Percentiles rank a stretch among this genome's conserved stretches.
Conservation (phyloP, 1,139 yeast genomes). For the Candida freyschussii region DNA sequence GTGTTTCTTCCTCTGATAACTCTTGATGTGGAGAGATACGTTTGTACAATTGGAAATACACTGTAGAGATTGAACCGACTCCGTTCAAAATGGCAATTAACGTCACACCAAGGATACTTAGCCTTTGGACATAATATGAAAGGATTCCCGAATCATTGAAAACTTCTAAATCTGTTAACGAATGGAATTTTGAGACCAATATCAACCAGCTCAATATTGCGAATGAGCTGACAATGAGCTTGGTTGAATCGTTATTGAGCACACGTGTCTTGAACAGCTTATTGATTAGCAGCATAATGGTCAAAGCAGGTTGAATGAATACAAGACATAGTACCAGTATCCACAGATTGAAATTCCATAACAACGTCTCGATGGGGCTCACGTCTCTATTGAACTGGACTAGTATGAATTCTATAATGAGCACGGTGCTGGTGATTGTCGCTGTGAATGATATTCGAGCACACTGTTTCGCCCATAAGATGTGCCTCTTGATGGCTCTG, state of each 20-base stretch:
- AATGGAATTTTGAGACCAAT: slow-evolving; percentile 21
- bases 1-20: slow-evolving; percentile 14
- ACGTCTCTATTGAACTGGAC: slow-evolving; percentile 13
- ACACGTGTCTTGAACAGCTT: slow-evolving; percentile 29
- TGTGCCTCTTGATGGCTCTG: slow-evolving; percentile 1
- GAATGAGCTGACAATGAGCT: slow-evolving; percentile 14
- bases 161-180: slow-evolving; percentile 19
- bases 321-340: slow-evolving; percentile 13
- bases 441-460: slow-evolving; percentile 19
- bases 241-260: slow-evolving; percentile 15
- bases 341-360: slow-evolving; percentile 15
- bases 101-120: slow-evolving; percentile 68
- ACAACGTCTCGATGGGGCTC: slow-evolving; percentile 5
- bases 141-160: slow-evolving; percentile 11
- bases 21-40: slow-evolving; percentile 6
- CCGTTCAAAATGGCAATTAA: slow-evolving; percentile 70
- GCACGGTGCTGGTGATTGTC: slow-evolving; percentile 17
- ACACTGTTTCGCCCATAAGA: slow-evolving; percentile 7
- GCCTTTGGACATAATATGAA: slow-evolving; percentile 34
- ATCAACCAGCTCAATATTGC: slow-evolving; percentile 21
- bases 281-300: slow-evolving; percentile 27
- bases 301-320: slow-evolving; percentile 30
- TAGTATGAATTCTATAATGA: slow-evolving; percentile 22
- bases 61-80: slow-evolving; percentile 69
- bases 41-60: slow-evolving; percentile 38